A percentile compares a stretch with the other conserved stretches of the same genome.
phyloP scores from a whole-genome alignment of 2,329 filamentous ascomycete species.

The Colletotrichum sp. region DNA sequence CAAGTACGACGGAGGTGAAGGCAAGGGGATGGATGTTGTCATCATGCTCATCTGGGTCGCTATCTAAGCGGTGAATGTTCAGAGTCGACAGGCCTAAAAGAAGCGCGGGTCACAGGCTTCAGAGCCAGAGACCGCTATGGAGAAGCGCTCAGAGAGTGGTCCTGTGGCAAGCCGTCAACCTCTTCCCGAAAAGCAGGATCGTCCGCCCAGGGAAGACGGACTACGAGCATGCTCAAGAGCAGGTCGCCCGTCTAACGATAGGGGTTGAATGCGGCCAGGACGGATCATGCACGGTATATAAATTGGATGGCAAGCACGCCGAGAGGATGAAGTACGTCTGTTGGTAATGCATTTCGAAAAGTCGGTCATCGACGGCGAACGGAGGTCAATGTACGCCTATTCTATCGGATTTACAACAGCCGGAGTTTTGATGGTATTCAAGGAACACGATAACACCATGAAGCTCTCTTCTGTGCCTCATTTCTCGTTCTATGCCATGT shows the following conservation, averaged over 20 bases:
- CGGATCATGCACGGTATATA: neutral
- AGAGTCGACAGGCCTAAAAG: neutral
- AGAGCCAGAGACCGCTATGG: constrained; percentile 24
- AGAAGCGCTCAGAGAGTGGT: neutral
- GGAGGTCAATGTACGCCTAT: neutral
- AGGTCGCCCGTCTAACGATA: neutral
- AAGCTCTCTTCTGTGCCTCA: neutral
- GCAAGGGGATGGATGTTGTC: constrained; percentile 72
- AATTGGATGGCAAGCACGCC: neutral
- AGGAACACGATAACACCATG: neutral
- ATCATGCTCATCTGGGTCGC: constrained; percentile 82
- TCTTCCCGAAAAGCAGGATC: neutral
- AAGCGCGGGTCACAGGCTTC: neutral
- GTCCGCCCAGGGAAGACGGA: neutral
- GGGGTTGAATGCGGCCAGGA: neutral
- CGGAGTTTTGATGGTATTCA: constrained; percentile 20
- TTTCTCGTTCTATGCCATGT: neutral
- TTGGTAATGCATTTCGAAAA: neutral
- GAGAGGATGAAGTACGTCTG: neutral
- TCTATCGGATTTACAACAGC: constrained; percentile 4
- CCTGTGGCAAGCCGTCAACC: neutral
- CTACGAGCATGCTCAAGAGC: neutral
- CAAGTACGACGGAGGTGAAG: constrained; percentile 77
- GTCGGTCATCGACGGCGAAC: neutral
- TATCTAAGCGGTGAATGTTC: constrained; percentile 43